Evolutionary conservation across 2,329 filamentous ascomycete species (phyloP), one percentile per base, ranked within the genome.

Genomic region (Penicillium paneum): DNA sequence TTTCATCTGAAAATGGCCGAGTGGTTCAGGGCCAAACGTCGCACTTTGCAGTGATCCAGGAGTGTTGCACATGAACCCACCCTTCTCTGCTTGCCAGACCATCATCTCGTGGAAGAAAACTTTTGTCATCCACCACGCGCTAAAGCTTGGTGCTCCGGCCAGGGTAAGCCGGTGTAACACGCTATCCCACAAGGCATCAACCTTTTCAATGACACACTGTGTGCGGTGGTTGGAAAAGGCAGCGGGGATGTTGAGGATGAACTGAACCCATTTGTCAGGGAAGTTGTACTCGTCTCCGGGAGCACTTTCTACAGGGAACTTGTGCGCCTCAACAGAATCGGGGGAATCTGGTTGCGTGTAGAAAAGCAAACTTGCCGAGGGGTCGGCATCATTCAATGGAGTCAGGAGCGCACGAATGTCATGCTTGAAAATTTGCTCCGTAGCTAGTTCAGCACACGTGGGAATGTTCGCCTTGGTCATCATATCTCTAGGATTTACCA

Each of bases 91-190:
- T 62, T 96, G 79, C 81, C 95, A 97, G 54, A 88, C 82, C 46
- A 91, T 85, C 90, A 96, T 95, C 75, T 97, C 93, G 67, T 97
- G 92, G 49, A 97, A 83, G 81, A 93, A 97, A 54, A 93, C 92
- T 71, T 97, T 96, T 3, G 91, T 91, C 54, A 97, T 89, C 76
- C 76, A 78, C 76, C 76, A 78, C 6, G 75, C 74, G 60, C 76
- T 77, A 56, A 78, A 78, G 55, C 76, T 78, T 43, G 74, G 70
- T 7, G 76, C 76, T 11, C 75, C 76, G 43, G 71, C 72, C 28
- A 77, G 62, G 5, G 76, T 77, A 29, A 78, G 63, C 26, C 76
- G 73, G 51, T 71, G 76, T 42, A 78, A 69, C 24, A 78, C 68
- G 45, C 68, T 71, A 44, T 75, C 72, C 75, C 75, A 78, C 31